Evolutionary conservation across 345 rosid species (phyloP).

Genomic region (Aethionema arabicum): DNA sequence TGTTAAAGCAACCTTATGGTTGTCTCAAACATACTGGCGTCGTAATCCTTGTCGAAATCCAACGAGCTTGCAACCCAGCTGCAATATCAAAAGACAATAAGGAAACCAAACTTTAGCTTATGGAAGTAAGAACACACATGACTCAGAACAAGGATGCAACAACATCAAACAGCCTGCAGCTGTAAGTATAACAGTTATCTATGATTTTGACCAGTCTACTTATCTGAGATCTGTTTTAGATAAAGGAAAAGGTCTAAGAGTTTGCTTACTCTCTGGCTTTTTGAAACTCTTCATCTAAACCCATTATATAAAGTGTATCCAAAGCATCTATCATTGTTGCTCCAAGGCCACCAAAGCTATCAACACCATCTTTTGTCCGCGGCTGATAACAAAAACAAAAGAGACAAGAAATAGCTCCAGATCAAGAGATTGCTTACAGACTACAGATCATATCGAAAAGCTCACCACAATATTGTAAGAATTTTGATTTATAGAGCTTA

Average conservation of each 20-base stretch:
- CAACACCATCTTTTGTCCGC: conserved; percentile 73
- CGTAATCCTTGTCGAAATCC: conserved; percentile 90
- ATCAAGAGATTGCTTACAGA: conserved; percentile 8
- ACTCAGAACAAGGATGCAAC: background rate
- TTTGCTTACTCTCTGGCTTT: conserved; percentile 87
- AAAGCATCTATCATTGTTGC: conserved; percentile 86
- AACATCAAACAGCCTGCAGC: conserved; percentile 14
- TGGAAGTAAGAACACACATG: background rate
- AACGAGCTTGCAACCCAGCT: conserved; percentile 94
- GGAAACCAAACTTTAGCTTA: conserved; percentile 9
- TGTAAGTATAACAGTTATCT: too few relatives aligned
- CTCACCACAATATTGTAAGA: background rate
- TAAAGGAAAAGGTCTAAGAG: background rate
- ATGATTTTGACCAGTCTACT: too few relatives aligned
- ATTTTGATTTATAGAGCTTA: background rate
- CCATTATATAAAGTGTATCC: conserved; percentile 92
- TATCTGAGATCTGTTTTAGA: background rate
- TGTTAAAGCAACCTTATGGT: conserved; percentile 94
- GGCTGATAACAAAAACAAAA: conserved; percentile 49
- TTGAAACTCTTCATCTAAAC: conserved; percentile 77
- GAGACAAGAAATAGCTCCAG: conserved; percentile 20
- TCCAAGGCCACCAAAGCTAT: conserved; percentile 99
- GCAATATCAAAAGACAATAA: conserved; percentile 34
- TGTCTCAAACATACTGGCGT: conserved; percentile 98
- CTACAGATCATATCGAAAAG: conserved; percentile 13